Conservation (phyloP, 176 grass and related monocot genomes). For the Rhynchospora pubera region DNA sequence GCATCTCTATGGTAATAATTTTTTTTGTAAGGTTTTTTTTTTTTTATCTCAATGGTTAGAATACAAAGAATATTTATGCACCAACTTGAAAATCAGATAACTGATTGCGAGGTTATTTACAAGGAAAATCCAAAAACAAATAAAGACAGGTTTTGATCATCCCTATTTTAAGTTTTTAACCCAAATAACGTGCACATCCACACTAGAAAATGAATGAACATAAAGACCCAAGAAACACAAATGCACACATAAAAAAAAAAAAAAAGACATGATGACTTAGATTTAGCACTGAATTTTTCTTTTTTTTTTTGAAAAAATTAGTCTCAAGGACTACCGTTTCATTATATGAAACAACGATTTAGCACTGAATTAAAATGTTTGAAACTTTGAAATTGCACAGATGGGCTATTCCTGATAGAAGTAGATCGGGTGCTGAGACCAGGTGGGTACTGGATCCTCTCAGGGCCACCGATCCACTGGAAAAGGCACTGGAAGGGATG, state of each 20-base stretch:
- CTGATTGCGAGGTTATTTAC: too few relatives aligned
- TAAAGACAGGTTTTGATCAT: too few relatives aligned
- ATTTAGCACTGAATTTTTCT: too few relatives aligned
- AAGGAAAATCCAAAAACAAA: too few relatives aligned
- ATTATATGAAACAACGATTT: too few relatives aligned
- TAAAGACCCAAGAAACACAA: neutral
- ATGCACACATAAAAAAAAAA: neutral
- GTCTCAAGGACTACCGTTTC: too few relatives aligned
- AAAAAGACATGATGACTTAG: neutral
- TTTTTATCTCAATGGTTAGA: neutral
- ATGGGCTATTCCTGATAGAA: conserved; percentile 41
- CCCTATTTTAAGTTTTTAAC: too few relatives aligned
- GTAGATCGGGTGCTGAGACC: conserved; percentile 46
- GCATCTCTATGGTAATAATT: conserved; percentile 32
- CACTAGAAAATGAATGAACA: too few relatives aligned
- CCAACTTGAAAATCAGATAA: neutral
- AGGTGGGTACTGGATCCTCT: conserved; percentile 58
- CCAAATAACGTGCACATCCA: too few relatives aligned
- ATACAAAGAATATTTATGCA: neutral
- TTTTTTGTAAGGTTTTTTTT: too few relatives aligned
- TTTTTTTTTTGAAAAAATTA: too few relatives aligned
- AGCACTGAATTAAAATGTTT: neutral
- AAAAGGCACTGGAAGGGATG: conserved; percentile 39
- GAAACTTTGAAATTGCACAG: conserved; percentile 6
- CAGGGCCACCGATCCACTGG: conserved; percentile 35